Evolutionary conservation across 1,284 basidiomycete genomes (phyloP), one percentile per base, ranked within the genome.

Genomic region (Marasmius fiardii): DNA sequence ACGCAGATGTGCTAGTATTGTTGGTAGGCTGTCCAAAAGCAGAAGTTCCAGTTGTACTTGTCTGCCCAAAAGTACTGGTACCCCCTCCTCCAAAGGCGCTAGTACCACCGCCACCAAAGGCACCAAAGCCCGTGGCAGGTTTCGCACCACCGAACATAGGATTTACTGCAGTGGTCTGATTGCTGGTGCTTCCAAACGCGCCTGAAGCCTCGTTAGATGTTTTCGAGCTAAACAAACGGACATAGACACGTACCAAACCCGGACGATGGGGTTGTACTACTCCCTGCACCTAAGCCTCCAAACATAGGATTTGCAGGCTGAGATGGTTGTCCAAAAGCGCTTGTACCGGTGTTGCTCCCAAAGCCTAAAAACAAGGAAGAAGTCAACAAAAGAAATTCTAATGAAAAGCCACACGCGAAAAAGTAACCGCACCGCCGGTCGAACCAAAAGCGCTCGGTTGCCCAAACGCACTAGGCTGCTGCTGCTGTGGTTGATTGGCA

Each of bases 221-320:
- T 50, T 33, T 41, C 31, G 61, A 60, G 57, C 58, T 52, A 37
- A 52, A 41, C 12, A 49, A 55, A 54, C 52, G 61, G 56, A 60
- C 55, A 55, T 54, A 55, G 57, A 60, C 59, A 66, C 63, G 70
- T 80, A 61, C 88, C 85, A 71, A 90, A 90, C 57, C 77, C 77
- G 55, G 80, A 65, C 24, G 74, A 67, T 12, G 69, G 66, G 53
- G 68, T 70, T 49, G 72, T 64, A 49, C 65, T 71, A 24, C 70
- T 67, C 34, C 71, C 72, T 49, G 68, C 68, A 50, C 71, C 74
- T 51, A 85, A 65, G 62, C 78, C 81, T 56, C 88, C 88, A 68
- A 90, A 91, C 85, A 90, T 90, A 43, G 90, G 86, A 61, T 92
- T 92, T 1, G 81, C 78, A 49, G 85, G 83, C 62, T 79, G 79